A percentile compares a stretch with the other conserved stretches of the same genome.
These are phyloP conservation scores for Gymnopilus junonius DNA, from an alignment of 768 basidiomycete species.

Conservation along the genomic window DNA sequence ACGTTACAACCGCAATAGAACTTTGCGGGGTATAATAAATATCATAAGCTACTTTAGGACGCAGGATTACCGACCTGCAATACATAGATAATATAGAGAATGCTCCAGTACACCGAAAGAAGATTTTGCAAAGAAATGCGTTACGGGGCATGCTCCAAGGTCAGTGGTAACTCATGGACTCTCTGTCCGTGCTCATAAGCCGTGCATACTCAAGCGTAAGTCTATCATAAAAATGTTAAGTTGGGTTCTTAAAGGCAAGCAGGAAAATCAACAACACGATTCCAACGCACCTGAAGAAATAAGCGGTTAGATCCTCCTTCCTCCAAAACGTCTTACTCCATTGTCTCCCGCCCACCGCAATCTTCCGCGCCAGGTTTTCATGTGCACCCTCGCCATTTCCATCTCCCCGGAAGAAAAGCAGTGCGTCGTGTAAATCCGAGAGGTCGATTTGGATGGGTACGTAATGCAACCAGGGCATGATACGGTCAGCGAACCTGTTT, in stretches of 20 bases:
- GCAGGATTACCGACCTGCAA: neutral
- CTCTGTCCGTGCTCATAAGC: conserved; percentile 50
- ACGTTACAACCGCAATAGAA: neutral
- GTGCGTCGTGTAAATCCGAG: conserved; percentile 69
- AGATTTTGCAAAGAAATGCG: neutral
- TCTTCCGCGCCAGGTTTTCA: conserved; percentile 55
- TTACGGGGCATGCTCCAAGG: too few relatives aligned
- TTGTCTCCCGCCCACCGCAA: conserved; percentile 53
- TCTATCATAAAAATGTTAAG: conserved; percentile 28
- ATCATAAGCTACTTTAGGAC: neutral
- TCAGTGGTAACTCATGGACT: conserved; percentile 18
- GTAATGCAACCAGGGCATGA: conserved; percentile 76
- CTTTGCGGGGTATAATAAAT: neutral
- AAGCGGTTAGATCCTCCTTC: conserved; percentile 61
- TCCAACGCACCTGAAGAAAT: conserved; percentile 54
- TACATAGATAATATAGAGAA: neutral
- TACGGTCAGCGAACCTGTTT: conserved; percentile 56
- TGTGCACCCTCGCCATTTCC: conserved; percentile 60
- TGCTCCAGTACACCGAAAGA: neutral
- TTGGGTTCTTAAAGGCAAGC: neutral
- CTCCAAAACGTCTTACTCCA: conserved; percentile 68
- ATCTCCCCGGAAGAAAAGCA: conserved; percentile 75
- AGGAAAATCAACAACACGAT: neutral
- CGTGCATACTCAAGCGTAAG: conserved; percentile 59
- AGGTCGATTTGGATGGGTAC: conserved; percentile 70